These are phyloP conservation scores for Hysterium pulicare DNA, from an alignment of 2,329 filamentous ascomycete species.

Conservation along the genomic window DNA sequence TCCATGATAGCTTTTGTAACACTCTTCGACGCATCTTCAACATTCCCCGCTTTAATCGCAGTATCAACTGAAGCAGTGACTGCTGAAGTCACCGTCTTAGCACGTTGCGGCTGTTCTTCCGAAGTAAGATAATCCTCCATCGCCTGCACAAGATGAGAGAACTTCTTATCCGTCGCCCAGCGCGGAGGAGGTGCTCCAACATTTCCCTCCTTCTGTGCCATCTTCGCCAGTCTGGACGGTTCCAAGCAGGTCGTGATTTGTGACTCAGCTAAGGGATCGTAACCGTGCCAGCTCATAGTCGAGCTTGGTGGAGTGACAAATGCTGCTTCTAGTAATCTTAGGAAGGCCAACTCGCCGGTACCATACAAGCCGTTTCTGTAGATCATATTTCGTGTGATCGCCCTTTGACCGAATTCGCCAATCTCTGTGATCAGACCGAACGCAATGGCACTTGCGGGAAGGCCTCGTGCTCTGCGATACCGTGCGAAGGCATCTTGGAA, in stretches of 20 bases:
- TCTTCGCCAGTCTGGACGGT: slow-evolving; percentile 1
- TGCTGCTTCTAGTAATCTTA: neutral
- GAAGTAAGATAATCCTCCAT: neutral
- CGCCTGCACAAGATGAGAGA: too few species aligned
- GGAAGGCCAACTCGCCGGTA: neutral
- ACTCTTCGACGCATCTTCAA: neutral
- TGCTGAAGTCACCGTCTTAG: too few species aligned
- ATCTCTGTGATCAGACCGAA: slow-evolving; percentile 5
- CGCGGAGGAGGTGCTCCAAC: neutral
- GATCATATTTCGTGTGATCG: neutral
- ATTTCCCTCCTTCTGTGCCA: neutral
- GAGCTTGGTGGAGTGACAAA: neutral
- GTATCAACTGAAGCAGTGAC: neutral
- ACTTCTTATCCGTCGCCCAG: neutral
- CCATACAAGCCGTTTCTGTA: neutral
- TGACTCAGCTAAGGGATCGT: neutral
- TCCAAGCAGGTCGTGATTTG: slow-evolving; percentile 2
- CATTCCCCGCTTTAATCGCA: neutral
- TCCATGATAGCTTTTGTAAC: neutral
- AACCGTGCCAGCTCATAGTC: neutral
- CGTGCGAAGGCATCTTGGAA: slow-evolving; percentile 9
- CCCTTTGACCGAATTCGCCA: neutral
- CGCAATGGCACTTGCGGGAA: slow-evolving; percentile 1
- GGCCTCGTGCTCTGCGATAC: slow-evolving; percentile 4
- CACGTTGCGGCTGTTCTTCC: neutral